These are phyloP conservation scores for Trametes hirsuta DNA, from an alignment of 1,284 basidiomycete species.

Conservation along the genomic window DNA sequence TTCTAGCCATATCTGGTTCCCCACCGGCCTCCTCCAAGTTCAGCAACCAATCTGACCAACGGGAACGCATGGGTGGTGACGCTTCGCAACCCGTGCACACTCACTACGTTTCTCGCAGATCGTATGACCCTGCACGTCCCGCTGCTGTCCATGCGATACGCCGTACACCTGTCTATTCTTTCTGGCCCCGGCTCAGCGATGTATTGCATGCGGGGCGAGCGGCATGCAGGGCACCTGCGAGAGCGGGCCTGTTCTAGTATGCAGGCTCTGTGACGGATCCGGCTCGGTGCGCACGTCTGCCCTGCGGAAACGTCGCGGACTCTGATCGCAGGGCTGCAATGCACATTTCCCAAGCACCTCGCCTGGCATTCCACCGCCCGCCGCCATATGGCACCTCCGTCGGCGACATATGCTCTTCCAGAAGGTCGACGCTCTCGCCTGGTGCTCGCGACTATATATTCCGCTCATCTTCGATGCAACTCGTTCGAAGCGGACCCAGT, in stretches of 20 bases:
- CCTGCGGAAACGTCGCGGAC: background rate
- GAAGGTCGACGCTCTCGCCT: background rate
- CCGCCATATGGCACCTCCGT: constrained; percentile 11
- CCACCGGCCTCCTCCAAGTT: background rate
- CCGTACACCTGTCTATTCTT: constrained; percentile 13
- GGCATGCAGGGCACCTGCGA: background rate
- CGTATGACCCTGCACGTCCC: constrained; percentile 2
- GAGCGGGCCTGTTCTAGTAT: constrained; percentile 2
- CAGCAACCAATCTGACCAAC: constrained; percentile 1
- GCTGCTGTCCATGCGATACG: constrained; percentile 7
- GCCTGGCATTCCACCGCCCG: background rate
- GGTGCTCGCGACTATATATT: constrained; percentile 11
- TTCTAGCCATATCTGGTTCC: background rate
- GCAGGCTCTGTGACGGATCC: background rate
- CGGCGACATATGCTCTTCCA: constrained; percentile 19
- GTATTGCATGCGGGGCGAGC: constrained; percentile 1
- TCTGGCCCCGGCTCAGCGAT: background rate
- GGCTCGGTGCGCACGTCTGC: background rate
- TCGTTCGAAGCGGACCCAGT: constrained; percentile 2
- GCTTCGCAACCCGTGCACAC: constrained; percentile 8
- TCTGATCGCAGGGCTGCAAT: background rate
- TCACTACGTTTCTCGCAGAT: background rate
- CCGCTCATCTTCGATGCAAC: background rate
- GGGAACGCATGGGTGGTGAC: constrained; percentile 11
- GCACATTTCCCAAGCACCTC: background rate